Conservation (phyloP, 805 yeast genomes). For the Metschnikowia koreensis region DNA sequence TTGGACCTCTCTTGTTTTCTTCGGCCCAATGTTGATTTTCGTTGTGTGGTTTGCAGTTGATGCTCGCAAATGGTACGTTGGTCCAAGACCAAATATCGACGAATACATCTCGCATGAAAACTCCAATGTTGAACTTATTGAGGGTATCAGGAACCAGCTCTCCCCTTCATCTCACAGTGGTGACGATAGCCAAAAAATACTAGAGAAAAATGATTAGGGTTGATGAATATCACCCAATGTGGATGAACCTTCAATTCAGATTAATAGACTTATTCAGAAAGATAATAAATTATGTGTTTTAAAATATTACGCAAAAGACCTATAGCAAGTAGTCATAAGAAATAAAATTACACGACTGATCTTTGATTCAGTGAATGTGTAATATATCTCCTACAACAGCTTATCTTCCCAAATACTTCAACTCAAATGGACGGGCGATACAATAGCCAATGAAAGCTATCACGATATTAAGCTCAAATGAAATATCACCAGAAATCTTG, state of each 20-base stretch:
- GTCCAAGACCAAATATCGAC: conserved; percentile 51
- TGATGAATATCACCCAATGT: not conserved
- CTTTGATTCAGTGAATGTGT: no score
- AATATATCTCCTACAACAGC: no score
- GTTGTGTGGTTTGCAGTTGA: conserved; percentile 48
- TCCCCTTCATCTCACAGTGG: conserved; percentile 1
- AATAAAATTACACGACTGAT: not conserved
- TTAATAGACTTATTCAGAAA: not conserved
- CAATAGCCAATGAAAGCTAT: conserved; percentile 30
- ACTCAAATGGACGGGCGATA: conserved; percentile 29
- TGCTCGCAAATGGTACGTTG: conserved; percentile 60
- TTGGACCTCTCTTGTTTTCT: conserved; percentile 57
- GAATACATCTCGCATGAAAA: conserved; percentile 13
- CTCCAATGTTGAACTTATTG: conserved; percentile 1
- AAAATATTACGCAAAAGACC: no score
- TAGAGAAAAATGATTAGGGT: not conserved
- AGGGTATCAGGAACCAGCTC: conserved; percentile 8
- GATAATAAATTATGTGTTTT: not conserved
- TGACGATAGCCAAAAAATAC: not conserved
- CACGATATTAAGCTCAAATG: conserved; percentile 29
- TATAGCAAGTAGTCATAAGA: not conserved
- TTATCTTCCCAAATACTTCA: conserved; percentile 22
- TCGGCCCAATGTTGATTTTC: conserved; percentile 57
- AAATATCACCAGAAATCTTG: conserved; percentile 28
- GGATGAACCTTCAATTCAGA: not conserved